Conservation (phyloP, 257 asterid genomes). For the Nicotiana sylvestris region DNA sequence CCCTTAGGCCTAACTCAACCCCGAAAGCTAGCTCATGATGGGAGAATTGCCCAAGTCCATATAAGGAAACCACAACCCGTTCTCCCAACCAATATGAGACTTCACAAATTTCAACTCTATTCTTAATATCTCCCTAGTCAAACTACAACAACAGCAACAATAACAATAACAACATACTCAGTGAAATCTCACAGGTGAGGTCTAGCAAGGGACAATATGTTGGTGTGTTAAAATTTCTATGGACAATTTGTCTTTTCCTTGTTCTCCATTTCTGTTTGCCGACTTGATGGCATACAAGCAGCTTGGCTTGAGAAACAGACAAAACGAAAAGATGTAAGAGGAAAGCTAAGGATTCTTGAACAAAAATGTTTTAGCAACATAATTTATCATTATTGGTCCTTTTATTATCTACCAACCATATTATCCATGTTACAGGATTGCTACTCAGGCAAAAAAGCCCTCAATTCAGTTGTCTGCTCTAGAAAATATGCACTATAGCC, state of each 20-base stretch:
- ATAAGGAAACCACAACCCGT: too few relatives aligned
- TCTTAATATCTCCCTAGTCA: background rate
- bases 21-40: too few relatives aligned
- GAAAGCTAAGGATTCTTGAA: background rate
- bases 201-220: too few relatives aligned
- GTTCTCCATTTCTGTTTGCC: background rate
- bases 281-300: background rate
- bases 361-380: background rate
- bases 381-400: background rate
- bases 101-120: background rate
- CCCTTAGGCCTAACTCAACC: too few relatives aligned
- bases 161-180: too few relatives aligned
- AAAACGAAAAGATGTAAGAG: background rate
- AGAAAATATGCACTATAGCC: slow-evolving; percentile 87
- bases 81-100: too few relatives aligned
- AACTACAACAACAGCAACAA: background rate
- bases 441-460: slow-evolving; percentile 51
- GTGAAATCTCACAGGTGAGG: too few relatives aligned
- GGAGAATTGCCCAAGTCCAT: too few relatives aligned
- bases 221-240: background rate
- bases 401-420: background rate
- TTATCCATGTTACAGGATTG: slow-evolving; percentile 49
- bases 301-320: background rate
- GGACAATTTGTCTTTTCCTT: background rate
- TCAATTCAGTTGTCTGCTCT: slow-evolving; percentile 74